These are phyloP conservation scores for Metroxylon sagu DNA, from an alignment of 176 grass and related monocot species.

Conservation along the genomic window DNA sequence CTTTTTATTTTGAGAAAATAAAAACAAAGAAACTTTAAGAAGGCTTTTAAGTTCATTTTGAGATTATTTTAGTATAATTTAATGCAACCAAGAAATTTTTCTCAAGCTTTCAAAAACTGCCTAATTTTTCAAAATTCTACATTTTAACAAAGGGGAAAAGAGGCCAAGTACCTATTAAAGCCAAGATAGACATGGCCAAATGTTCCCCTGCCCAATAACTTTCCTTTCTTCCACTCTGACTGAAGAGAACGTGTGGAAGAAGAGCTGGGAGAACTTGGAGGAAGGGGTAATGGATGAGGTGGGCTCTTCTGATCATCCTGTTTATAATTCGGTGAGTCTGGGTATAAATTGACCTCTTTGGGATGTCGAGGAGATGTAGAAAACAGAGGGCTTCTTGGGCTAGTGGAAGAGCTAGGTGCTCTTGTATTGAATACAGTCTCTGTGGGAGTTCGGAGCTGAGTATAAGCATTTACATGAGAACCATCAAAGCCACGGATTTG, in stretches of 20 bases:
- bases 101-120: too few relatives aligned
- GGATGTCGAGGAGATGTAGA: conserved; percentile 32
- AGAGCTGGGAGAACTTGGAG: conserved; percentile 35
- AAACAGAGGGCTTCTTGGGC: conserved; percentile 31
- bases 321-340: conserved; percentile 36
- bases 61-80: too few relatives aligned
- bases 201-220: conserved; percentile 78
- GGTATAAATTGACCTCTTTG: conserved; percentile 44
- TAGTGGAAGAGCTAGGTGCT: conserved; percentile 40
- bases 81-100: too few relatives aligned
- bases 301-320: conserved; percentile 40
- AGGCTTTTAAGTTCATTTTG: too few relatives aligned
- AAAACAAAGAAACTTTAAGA: too few relatives aligned
- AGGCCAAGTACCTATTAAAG: conserved; percentile 52
- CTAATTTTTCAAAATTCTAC: too few relatives aligned
- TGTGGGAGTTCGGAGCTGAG: conserved; percentile 31
- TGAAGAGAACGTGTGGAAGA: conserved; percentile 32
- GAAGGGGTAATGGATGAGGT: conserved; percentile 54
- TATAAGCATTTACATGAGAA: conserved; percentile 33
- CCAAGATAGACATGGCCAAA: conserved; percentile 95
- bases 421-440: conserved; percentile 50
- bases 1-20: too few relatives aligned
- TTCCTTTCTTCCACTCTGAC: conserved; percentile 72
- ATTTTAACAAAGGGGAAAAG: too few relatives aligned
- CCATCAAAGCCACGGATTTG: conserved; percentile 33